Conservation (phyloP, 768 basidiomycete genomes). For the Hemileccinum impolitum region DNA sequence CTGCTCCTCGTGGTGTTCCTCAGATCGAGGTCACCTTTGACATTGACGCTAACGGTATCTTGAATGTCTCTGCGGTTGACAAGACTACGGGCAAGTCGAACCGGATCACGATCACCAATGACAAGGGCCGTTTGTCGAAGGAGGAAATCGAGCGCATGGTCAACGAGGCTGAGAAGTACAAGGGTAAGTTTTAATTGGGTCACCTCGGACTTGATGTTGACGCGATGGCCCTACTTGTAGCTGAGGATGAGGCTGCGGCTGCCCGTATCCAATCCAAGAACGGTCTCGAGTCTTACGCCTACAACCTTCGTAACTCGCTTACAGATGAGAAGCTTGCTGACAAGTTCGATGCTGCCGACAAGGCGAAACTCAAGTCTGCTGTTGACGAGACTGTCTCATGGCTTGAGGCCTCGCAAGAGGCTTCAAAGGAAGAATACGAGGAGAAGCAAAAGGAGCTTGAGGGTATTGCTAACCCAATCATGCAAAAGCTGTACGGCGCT, state of each 20-base stretch:
- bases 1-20: conserved; percentile 96
- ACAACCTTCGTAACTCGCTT: conserved; percentile 91
- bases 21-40: conserved; percentile 98
- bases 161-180: conserved; percentile 89
- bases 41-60: conserved; percentile 94
- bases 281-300: conserved; percentile 88
- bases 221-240: conserved; percentile 30
- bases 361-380: conserved; percentile 74
- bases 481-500: conserved; percentile 66
- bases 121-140: conserved; percentile 95
- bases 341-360: conserved; percentile 87
- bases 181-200: conserved; percentile 41
- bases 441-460: conserved; percentile 93
- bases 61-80: conserved; percentile 93
- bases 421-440: conserved; percentile 91
- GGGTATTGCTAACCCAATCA: conserved; percentile 71
- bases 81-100: conserved; percentile 97
- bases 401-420: conserved; percentile 87
- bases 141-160: conserved; percentile 99
- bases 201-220: conserved; percentile 7
- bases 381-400: conserved; percentile 82
- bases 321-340: conserved; percentile 79
- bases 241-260: conserved; percentile 85
- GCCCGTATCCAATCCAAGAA: conserved; percentile 87
- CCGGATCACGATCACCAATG: conserved; percentile 92